Percentiles rank a stretch among this genome's conserved stretches.
Conservation (phyloP, 169 alveolate species). For the Babesia caballi region DNA sequence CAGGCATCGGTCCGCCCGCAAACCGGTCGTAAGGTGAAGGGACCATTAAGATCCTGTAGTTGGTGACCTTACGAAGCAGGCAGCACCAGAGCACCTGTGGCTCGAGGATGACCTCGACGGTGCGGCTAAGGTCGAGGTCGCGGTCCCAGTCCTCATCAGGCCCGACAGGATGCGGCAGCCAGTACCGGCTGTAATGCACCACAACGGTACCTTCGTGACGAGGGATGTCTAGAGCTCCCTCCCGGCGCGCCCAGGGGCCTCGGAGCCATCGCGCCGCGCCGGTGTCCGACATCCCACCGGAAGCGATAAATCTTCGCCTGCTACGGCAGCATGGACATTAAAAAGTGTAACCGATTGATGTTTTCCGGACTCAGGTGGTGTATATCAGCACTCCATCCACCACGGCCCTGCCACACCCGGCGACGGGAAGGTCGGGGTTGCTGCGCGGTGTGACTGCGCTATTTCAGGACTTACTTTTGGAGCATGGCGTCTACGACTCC, state of each 20-base stretch:
- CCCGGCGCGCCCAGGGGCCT: not conserved
- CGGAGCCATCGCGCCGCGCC: not conserved
- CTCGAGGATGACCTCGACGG: constrained; percentile 35
- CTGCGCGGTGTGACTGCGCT: not conserved
- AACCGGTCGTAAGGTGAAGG: constrained; percentile 34
- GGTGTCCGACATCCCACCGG: not conserved
- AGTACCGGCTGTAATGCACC: constrained; percentile 44
- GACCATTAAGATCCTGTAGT: not conserved
- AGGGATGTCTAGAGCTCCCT: not conserved
- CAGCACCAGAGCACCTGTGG: constrained; percentile 50
- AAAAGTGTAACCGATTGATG: no score
- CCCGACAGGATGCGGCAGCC: constrained; percentile 42
- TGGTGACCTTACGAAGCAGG: constrained; percentile 23
- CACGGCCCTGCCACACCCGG: constrained; percentile 61
- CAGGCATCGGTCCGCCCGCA: constrained; percentile 50
- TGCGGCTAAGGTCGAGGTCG: not conserved
- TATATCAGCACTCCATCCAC: constrained; percentile 51
- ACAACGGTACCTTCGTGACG: not conserved
- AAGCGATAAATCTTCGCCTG: no score
- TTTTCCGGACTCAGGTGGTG: not conserved
- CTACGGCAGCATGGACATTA: no score
- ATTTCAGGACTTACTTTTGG: constrained; percentile 13
- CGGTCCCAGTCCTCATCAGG: not conserved
- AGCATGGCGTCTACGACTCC: constrained; percentile 6
- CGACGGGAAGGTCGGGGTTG: constrained; percentile 51